Evolutionary conservation across 768 basidiomycete genomes (phyloP).

Genomic region (Hebeloma cylindrosporum): DNA sequence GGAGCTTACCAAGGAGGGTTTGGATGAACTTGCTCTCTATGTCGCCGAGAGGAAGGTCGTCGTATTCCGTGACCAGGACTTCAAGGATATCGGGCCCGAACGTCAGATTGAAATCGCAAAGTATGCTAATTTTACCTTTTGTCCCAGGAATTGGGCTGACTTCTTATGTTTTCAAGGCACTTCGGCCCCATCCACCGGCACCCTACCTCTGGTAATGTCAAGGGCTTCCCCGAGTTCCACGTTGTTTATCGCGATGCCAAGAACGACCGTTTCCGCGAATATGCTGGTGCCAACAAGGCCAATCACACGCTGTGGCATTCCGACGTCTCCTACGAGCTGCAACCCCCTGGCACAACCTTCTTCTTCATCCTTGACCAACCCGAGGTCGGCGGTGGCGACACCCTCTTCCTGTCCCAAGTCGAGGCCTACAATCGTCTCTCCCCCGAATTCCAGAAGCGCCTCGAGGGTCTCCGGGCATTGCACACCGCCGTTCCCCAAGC

Average conservation of each 20-base stretch:
- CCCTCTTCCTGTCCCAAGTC: slow-evolving; percentile 55
- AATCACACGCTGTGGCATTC: slow-evolving; percentile 53
- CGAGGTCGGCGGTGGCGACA: slow-evolving; percentile 47
- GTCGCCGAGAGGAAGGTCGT: slow-evolving; percentile 55
- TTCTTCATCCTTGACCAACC: slow-evolving; percentile 57
- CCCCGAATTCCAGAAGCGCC: slow-evolving; percentile 53
- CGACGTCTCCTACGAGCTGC: slow-evolving; percentile 58
- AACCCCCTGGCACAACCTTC: slow-evolving; percentile 55
- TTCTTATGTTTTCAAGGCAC: slow-evolving; percentile 26
- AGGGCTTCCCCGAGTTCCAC: slow-evolving; percentile 59
- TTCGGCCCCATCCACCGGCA: slow-evolving; percentile 49
- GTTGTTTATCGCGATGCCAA: slow-evolving; percentile 55
- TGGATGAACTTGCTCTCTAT: slow-evolving; percentile 53
- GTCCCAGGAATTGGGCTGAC: background rate
- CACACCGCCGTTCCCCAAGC: slow-evolving; percentile 56
- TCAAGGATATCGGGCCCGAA: slow-evolving; percentile 56
- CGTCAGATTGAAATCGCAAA: slow-evolving; percentile 52
- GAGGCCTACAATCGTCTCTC: slow-evolving; percentile 63
- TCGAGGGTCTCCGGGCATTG: slow-evolving; percentile 56
- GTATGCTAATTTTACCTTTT: slow-evolving; percentile 20
- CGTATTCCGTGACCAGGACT: slow-evolving; percentile 60
- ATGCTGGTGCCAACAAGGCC: slow-evolving; percentile 41
- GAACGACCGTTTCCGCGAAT: slow-evolving; percentile 43
- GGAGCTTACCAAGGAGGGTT: slow-evolving; percentile 48
- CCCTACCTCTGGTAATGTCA: slow-evolving; percentile 51